Evolutionary conservation across 108 stramenopile genomes (phyloP), one percentile per base, ranked within the genome.

Genomic region (Fistulifera pelliculosa): DNA sequence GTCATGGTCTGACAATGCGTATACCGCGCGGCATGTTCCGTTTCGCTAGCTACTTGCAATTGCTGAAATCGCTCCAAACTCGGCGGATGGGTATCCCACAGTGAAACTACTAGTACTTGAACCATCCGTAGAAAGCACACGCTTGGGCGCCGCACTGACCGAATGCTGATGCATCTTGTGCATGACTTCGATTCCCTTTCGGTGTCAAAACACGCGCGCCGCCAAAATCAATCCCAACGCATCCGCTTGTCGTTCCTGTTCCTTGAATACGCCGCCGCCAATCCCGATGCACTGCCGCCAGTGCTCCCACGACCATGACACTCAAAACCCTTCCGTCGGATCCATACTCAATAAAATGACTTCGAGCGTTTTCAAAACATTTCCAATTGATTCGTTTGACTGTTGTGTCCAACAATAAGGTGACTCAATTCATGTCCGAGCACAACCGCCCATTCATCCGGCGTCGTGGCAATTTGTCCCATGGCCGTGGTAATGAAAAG

Each of bases 361-460:
- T 70, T 92, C 90, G 15, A 85, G 22, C 26, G 85, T 86, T 13
- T 83, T 66, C 13, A 92, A 60, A 1, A 47, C 41, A 77, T 76
- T 62, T 92, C 82, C 14, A 83, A 44, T 11, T 63, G 26, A 38
- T 81, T 83, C 17, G 67, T 47, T 57, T 72, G 53, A 38, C 70
- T 69, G 14, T 69, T 61, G 65, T 92, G 90, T n/a, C 86, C 85
- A 28, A 76, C 47, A 27, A 92, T 76, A 22, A 92, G 56, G 40
- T 92, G 90, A 18, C 57, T 61, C 7, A 87, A 53, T 68, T 92
- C 90, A 56, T 92, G 90, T 17, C 81, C 90, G 52, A 92, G 60
- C 19, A 87, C 75, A 52, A 92, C 55, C 10, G 84, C 90, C 42
- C 87, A 65, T 49, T 92, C 90, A 57, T 92, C 90, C 61, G 87